phyloP scores from a whole-genome alignment of 2,329 filamentous ascomycete genomes.

The Alternaria arborescens region DNA sequence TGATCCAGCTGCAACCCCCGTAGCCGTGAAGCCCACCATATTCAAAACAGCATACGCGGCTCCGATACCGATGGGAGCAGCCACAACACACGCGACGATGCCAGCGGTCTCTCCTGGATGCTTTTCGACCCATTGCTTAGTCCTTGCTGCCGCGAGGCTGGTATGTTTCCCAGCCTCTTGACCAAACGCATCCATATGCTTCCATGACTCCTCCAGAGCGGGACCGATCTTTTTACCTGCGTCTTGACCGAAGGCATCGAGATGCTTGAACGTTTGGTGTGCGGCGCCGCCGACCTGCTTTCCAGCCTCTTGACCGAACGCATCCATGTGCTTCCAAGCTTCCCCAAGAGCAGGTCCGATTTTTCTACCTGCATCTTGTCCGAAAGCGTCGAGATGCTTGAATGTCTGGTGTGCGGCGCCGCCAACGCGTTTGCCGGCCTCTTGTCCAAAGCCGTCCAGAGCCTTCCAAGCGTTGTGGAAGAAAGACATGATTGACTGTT shows the following conservation, averaged over 20 bases:
- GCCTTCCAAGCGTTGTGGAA: constrained; percentile 10
- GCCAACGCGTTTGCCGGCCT: constrained; percentile 8
- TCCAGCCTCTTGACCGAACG: constrained; percentile 8
- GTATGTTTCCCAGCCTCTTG: constrained; percentile 12
- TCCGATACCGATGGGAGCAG: constrained; percentile 15
- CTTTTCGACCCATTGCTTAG: constrained; percentile 20
- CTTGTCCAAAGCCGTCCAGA: constrained; percentile 8
- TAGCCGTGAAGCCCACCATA: constrained; percentile 20
- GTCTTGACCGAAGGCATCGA: constrained; percentile 15
- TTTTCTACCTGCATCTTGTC: constrained; percentile 9
- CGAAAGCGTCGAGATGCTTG: constrained; percentile 7
- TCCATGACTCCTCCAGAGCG: constrained; percentile 14
- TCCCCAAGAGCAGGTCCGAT: constrained; percentile 8
- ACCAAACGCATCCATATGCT: constrained; percentile 9
- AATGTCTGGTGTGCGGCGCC: background rate
- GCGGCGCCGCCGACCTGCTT: constrained; percentile 1
- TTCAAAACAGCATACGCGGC: constrained; percentile 5
- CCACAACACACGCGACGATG: constrained; percentile 14
- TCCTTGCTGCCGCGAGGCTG: background rate
- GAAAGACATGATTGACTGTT: constrained; percentile 4
- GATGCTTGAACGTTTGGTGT: background rate
- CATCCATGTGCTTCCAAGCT: constrained; percentile 11
- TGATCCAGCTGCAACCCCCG: constrained; percentile 24
- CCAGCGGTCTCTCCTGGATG: constrained; percentile 20
- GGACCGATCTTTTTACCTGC: constrained; percentile 3